Evolutionary conservation across 2,329 filamentous ascomycete species (phyloP), one percentile per base, ranked within the genome.

Genomic region (Ceratocystis cubensis): DNA sequence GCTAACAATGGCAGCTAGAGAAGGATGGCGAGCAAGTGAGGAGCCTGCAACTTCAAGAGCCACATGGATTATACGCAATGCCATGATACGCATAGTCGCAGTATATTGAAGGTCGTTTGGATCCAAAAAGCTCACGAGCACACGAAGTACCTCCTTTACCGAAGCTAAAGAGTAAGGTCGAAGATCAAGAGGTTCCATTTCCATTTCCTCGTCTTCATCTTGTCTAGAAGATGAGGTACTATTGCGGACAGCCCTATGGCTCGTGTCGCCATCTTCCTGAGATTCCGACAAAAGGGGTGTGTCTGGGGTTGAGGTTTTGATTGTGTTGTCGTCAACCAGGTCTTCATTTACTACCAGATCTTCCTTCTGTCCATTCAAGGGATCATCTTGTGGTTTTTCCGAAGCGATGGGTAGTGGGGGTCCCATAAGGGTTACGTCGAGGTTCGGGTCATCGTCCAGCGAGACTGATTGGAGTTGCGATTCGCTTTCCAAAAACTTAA

Each of bases 81-180:
- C 94, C 92, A 99, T 99, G 50, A 99, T 91, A 71, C 93, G 85
- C 88, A 97, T 94, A 0, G 90, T 88, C 73, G 99, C 94, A 2
- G 91, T 95, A 75, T 96, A 90, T 71, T 93, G 89, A 64, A 85
- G 87, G 75, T 97, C 93, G 72, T 96, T 89, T 1, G 95, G 94
- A 73, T 99, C 91, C 30, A 99, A 78, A 17, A 99, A 86, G 74
- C 96, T 93, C 57, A 97, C 93, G 30, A 99, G 79, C 53, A 97
- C 94, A 65, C 94, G 82, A 74, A 99, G 96, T 0, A 99, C 82
- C 74, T 99, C 95, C 70, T 92, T 82, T 70, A 99, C 96, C 1
- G 93, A 96, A 1, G 93, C 91, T 37, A 99, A 77, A 15, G 92
- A 96, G 75, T 99, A 99, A 0, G 95, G 93, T 69, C 87, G 89